A percentile compares a stretch with the other conserved stretches of the same genome.
Evolutionary conservation across 2,329 filamentous ascomycete species (phyloP).

Genomic region (Celoporthe dispersa): DNA sequence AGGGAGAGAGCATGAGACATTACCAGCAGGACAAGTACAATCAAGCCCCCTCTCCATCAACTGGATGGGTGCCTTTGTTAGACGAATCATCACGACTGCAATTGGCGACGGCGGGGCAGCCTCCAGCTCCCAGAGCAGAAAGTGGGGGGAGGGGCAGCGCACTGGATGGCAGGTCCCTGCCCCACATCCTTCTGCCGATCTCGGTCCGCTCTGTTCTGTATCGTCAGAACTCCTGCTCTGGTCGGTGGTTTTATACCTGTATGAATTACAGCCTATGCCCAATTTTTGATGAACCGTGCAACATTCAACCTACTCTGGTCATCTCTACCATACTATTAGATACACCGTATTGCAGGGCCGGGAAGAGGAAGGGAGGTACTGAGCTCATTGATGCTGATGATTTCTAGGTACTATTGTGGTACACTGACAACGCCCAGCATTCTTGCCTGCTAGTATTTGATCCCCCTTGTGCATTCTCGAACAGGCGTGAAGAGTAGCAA

Average conservation of each 20-base stretch:
- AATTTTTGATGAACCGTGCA: not conserved
- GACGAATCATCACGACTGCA: not conserved
- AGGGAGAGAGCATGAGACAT: not conserved
- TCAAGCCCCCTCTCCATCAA: not conserved
- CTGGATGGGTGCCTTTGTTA: not conserved
- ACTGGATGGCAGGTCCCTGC: not conserved
- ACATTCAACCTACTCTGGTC: not conserved
- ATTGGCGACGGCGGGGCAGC: conserved; percentile 14
- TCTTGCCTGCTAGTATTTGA: no score
- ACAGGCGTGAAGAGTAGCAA: not conserved
- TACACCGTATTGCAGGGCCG: not conserved
- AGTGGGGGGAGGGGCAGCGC: conserved; percentile 12
- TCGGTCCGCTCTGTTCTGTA: not conserved
- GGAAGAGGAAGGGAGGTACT: not conserved
- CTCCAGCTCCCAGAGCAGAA: conserved; percentile 12
- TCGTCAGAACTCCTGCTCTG: not conserved
- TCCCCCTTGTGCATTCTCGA: no score
- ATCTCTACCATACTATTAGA: not conserved
- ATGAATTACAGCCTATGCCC: not conserved
- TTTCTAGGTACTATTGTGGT: no score
- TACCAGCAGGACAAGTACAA: not conserved
- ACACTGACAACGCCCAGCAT: no score
- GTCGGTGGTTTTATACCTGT: not conserved
- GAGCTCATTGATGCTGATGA: not conserved
- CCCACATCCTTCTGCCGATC: conserved; percentile 2